Evolutionary conservation across 2,329 filamentous ascomycete genomes (phyloP), one percentile per base, ranked within the genome.

Genomic region (Ciborinia camelliae): DNA sequence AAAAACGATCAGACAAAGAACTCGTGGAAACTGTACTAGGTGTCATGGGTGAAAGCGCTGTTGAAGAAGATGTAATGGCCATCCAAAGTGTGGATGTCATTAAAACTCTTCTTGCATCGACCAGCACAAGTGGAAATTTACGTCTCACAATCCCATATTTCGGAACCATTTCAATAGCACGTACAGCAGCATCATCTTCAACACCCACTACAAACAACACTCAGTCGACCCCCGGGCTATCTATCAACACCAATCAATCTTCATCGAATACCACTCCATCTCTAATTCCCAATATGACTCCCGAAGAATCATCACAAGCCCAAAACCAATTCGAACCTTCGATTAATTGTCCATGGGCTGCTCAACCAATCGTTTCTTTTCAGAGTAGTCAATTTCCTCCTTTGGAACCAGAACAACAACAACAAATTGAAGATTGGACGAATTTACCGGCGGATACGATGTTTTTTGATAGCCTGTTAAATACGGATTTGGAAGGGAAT

Each of bases 111-210:
- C 65, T 74, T 1, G 69, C 71, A 20, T 55, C 65, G 20, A 66
- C 65, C 7, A 67, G 67, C 14, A 62, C 58, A 2, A 55, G 63
- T 23, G 62, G 67, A 10, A 73, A 72, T 61, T 61, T 74, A 7
- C 71, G 71, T 35, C 71, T 75, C 39, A 72, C 71, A 23, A 74
- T 75, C 4, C 73, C 73, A 6, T 74, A 74, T 57, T 74, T 74
- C 45, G 73, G 73, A 9, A 74, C 72, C 3, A 71, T 75, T 37
- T 71, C 58, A 41, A 74, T 74, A 20, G 65, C 69, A 18, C 68
- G 57, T 32, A 55, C 57, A 30, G 23, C 62, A 47, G 20, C 28
- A 23, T 9, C 15, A 32, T 37, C 61, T 18, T 30, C 48, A 48
- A 51, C 35, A 7, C 26, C 50, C 45, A 32, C 55, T 30, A 8